Evolutionary conservation across 169 alveolate genomes (phyloP).

Genomic region (Fabrea salina): DNA sequence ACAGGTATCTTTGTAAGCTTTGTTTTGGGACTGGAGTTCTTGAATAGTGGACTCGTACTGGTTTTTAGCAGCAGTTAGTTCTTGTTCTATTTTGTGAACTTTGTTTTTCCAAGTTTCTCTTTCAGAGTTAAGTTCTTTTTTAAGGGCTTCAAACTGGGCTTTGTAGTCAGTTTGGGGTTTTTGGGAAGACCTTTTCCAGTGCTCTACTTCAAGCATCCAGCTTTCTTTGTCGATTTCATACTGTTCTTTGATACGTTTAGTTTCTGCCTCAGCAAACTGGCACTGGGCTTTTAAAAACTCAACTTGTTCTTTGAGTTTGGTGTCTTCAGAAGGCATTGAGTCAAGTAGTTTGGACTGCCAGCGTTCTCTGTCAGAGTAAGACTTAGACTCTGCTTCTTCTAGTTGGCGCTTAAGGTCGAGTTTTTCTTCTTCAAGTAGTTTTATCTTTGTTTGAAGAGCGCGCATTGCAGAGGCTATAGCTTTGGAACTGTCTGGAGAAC

Average conservation of each 20-base stretch:
- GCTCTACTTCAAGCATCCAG: neutral
- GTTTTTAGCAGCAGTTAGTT: neutral
- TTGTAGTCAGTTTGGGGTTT: neutral
- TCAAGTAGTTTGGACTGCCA: neutral
- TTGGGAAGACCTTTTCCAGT: neutral
- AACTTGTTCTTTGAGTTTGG: neutral
- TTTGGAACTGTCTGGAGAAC: neutral
- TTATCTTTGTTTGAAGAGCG: neutral
- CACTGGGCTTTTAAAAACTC: neutral
- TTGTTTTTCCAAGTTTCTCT: neutral
- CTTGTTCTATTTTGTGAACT: neutral
- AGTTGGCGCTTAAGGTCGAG: neutral
- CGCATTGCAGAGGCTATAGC: neutral
- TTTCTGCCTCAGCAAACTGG: neutral
- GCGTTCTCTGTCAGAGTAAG: neutral
- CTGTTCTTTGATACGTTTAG: neutral
- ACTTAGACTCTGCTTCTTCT: neutral
- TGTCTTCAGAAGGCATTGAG: neutral
- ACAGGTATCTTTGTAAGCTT: neutral
- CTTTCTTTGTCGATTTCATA: slow-evolving; percentile 23
- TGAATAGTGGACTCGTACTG: neutral
- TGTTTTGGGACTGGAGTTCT: neutral
- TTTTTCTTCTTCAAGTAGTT: neutral
- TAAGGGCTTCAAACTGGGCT: neutral
- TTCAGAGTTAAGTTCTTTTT: neutral